Evolutionary conservation across 805 yeast genomes (phyloP), one percentile per base, ranked within the genome.

Genomic region (Candida vaughaniae): DNA sequence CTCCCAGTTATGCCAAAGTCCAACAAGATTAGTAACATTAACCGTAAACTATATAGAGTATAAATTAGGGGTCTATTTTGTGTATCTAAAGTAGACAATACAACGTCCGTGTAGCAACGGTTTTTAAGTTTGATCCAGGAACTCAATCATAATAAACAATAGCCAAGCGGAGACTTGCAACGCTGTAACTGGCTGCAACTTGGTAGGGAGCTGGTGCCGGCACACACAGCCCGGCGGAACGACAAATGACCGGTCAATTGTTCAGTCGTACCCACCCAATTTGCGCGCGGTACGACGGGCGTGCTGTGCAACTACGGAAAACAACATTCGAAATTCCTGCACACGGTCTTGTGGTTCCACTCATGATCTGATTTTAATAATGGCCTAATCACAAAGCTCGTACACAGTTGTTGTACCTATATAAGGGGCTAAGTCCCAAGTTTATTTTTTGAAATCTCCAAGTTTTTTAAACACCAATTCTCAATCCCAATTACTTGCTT

Each of bases 1-100:
- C 99, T 3, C 99, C 99, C 22, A 88, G 87, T 54, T 93, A 93
- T 59, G 97, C 97, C 6, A 93, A 93, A 60, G 98, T 93, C 28
- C 98, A 90, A 58, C 93, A 85, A 17, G 38, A 35, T 17, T 33
- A 33, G 14, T 7, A n/a, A n/a, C n/a, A n/a, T n/a, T n/a, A n/a
- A n/a, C n/a, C n/a, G n/a, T n/a, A n/a, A n/a, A 20, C 9, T 20
- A 20, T 20, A 20, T 20, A 20, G 6, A 20, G 23, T 20, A 20
- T 20, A 20, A 7, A 20, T 20, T 20, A 20, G 23, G 23, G 23
- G 23, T 20, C 23, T 10, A 20, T 20, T 20, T n/a, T n/a, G n/a
- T n/a, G n/a, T n/a, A n/a, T n/a, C n/a, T n/a, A n/a, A n/a, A n/a
- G n/a, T n/a, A n/a, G 23, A 20, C 23, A 20, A 20, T 20, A 7